Evolutionary conservation across 2,329 filamentous ascomycete species (phyloP), one percentile per base, ranked within the genome.

Genomic region (Fusarium metavorans): DNA sequence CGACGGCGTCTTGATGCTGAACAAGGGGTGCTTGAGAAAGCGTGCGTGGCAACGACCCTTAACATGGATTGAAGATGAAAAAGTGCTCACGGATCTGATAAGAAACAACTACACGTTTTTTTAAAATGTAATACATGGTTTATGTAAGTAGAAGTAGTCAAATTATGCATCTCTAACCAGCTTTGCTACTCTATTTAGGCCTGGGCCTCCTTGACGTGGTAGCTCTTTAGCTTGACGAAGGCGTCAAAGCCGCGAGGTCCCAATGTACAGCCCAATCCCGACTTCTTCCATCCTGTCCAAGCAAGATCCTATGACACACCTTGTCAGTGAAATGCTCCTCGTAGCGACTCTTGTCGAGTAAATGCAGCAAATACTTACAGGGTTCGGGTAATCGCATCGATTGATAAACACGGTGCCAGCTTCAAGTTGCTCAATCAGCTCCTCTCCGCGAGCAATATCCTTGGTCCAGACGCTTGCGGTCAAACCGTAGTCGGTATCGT

Each of bases 231-330:
- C 88, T 96, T 97, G 80, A 97, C 92, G 81, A 98, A 98, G 80
- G 97, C 94, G 78, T 98, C 95, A 80, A 97, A 98, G 8, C 95
- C 95, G 79, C 95, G 97, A 78, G 87, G 92, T 84, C 94, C 95
- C 79, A 98, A 84, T 5, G 95, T 98, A 76, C 95, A 92, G 30
- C 95, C 95, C 83, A 93, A 95, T 75, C 95, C 95, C 69, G 95
- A 98, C 81, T 97, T 95, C 87, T 98, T 98, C 95, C 95, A 98
- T 11, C 95, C 95, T 2, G 95, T 97, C 94, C 94, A 97, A 20
- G 95, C 94, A 75, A 97, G 90, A 83, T 97, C 94, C 93, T 95
- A 32, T 3, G 16, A 3, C 16, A 30, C 11, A 95, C 7, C 16
- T 23, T 34, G 4, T 35, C 2, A 35, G 25, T 30, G 4, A 35